phyloP scores from a whole-genome alignment of 352 stramenopile species.

The Phytophthora cactorum region DNA sequence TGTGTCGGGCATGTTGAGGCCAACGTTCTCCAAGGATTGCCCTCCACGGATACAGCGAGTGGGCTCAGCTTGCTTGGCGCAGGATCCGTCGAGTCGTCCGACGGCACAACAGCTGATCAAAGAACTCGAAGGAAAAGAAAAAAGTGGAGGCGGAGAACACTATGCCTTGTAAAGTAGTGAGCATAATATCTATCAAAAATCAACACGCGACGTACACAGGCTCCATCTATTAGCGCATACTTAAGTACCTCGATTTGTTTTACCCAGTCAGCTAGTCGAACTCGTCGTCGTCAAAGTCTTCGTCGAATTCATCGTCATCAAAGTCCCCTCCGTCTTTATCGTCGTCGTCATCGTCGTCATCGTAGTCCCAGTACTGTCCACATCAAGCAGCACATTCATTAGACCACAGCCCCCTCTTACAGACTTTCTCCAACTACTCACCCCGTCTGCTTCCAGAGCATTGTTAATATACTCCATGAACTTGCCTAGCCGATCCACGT shows the following conservation, averaged over 20 bases:
- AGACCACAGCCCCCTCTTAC: not conserved
- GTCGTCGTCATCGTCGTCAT: conserved; percentile 29
- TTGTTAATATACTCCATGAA: conserved; percentile 72
- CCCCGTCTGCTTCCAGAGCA: conserved; percentile 55
- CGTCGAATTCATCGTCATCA: conserved; percentile 38
- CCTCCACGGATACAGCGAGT: conserved; percentile 39
- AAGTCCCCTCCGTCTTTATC: conserved; percentile 41
- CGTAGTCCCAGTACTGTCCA: conserved; percentile 24
- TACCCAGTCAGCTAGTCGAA: conserved; percentile 18
- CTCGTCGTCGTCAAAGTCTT: conserved; percentile 21
- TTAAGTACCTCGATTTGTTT: not conserved
- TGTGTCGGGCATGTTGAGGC: conserved; percentile 48
- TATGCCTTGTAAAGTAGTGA: conserved; percentile 13
- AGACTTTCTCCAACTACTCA: conserved; percentile 21
- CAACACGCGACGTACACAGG: not conserved
- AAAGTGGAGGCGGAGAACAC: not conserved
- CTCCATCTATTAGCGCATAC: conserved; percentile 25
- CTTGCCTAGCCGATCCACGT: conserved; percentile 51
- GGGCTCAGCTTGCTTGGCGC: conserved; percentile 32
- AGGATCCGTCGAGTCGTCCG: conserved; percentile 19
- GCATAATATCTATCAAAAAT: conserved; percentile 19
- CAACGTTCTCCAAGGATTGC: conserved; percentile 47
- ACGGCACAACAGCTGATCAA: conserved; percentile 16
- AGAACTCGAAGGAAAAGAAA: conserved; percentile 11
- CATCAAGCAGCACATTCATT: not conserved